Evolutionary conservation across 2,329 filamentous ascomycete species (phyloP), one percentile per base, ranked within the genome.

Genomic region (Colletotrichum sp.): DNA sequence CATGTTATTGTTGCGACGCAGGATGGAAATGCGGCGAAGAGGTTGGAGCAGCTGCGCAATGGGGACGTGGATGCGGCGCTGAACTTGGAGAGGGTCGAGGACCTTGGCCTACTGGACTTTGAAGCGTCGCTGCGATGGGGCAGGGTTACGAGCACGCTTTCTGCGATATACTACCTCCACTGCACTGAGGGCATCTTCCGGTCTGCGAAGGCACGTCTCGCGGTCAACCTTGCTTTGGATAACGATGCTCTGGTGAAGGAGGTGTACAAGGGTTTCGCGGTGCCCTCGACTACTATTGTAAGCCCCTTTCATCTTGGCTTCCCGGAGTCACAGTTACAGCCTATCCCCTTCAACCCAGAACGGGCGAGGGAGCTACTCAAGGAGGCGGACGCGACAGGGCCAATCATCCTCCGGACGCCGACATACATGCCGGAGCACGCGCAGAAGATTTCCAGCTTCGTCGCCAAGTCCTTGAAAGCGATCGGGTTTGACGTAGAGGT

Each of bases 131-230:
- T 73, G 8, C 66, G 24, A 30, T 73, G 71, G 71, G 71, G 71
- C 30, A 30, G 38, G 12, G 48, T 52, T 13, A 65, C 66, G 8
- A 70, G 71, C 4, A 73, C 71, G 3, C 21, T 73, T n/a, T 65
- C 71, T 15, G 71, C 71, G 5, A 73, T 73, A 3, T 73, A 73
- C 66, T 70, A 70, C 28, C 32, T 73, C 24, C 70, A 73, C 38
- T 73, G 71, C 43, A 73, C 56, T 4, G 58, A 70, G 24, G 71
- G 71, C 2, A 43, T 70, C 10, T 73, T 73, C 26, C 15, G 38
- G 5, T 65, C 71, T 2, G 66, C 71, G 3, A 13, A 70, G 13
- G 66, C 56, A 6, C 71, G 71, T 3, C 4, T 73, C 5, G 71
- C 71, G 18, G 58, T 26, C 8, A 73, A 73, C 4, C 56, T 70